Evolutionary conservation across 345 rosid genomes (phyloP).

Genomic region (Balakata baccata): DNA sequence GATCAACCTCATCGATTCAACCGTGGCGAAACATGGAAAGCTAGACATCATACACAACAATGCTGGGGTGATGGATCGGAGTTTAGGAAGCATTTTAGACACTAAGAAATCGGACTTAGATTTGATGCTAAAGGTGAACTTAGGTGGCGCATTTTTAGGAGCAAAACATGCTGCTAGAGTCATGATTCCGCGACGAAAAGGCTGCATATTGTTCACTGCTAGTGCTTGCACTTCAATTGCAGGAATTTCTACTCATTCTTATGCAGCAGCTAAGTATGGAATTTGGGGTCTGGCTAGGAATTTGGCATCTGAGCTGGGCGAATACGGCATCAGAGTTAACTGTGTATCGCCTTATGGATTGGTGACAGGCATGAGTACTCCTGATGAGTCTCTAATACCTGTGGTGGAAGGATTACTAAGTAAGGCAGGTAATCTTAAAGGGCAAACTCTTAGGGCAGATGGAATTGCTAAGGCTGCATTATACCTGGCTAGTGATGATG

Average conservation of each 20-base stretch:
- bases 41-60: constrained; percentile 46
- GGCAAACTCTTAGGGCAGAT: constrained; percentile 22
- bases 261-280: constrained; percentile 30
- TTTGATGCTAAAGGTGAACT: constrained; percentile 28
- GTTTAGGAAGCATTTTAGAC: constrained; percentile 23
- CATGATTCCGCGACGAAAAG: constrained; percentile 31
- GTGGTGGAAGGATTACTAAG: not conserved
- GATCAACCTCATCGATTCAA: constrained; percentile 24
- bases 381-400: not conserved
- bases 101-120: constrained; percentile 32
- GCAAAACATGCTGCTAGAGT: constrained; percentile 45
- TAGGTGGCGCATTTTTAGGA: constrained; percentile 33
- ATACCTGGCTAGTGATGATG: constrained; percentile 41
- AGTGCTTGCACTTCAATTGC: constrained; percentile 34
- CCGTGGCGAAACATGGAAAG: constrained; percentile 32
- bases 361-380: not conserved
- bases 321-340: constrained; percentile 40
- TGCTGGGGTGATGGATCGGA: constrained; percentile 30
- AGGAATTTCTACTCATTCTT: constrained; percentile 24
- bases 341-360: constrained; percentile 37
- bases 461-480: constrained; percentile 34
- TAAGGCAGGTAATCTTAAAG: constrained; percentile 26
- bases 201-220: constrained; percentile 39
- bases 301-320: constrained; percentile 40
- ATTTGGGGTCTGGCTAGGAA: constrained; percentile 34